Evolutionary conservation across 2,329 filamentous ascomycete species (phyloP).

Genomic region (Epichloe scottii): DNA sequence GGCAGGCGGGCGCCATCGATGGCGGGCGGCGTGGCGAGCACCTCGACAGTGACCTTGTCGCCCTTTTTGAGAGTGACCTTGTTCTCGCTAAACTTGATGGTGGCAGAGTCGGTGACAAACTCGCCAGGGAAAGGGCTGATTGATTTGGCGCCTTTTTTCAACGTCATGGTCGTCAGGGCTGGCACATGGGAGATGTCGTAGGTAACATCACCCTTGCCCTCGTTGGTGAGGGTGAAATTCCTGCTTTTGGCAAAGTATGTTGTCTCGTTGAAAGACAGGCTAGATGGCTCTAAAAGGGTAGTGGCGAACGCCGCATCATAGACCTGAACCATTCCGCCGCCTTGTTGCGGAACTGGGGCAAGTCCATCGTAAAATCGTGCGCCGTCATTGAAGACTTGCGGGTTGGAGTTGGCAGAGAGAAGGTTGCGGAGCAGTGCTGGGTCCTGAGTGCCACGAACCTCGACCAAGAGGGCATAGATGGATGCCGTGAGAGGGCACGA

Average conservation of each 20-base stretch:
- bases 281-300: slow-evolving; percentile 35
- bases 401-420: slow-evolving; percentile 27
- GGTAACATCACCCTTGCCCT: slow-evolving; percentile 31
- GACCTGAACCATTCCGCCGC: slow-evolving; percentile 31
- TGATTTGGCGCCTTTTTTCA: slow-evolving; percentile 16
- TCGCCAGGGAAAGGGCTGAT: slow-evolving; percentile 28
- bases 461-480: slow-evolving; percentile 25
- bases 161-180: slow-evolving; percentile 38
- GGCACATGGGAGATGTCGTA: slow-evolving; percentile 36
- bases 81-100: slow-evolving; percentile 2
- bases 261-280: slow-evolving; percentile 47
- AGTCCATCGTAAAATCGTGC: slow-evolving; percentile 18
- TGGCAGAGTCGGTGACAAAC: slow-evolving; percentile 24
- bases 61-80: background rate
- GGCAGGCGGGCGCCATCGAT: slow-evolving; percentile 21
- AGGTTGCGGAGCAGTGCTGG: slow-evolving; percentile 30
- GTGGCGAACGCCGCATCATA: slow-evolving; percentile 41
- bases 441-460: slow-evolving; percentile 30
- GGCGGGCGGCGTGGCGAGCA: slow-evolving; percentile 23
- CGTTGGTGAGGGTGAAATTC: slow-evolving; percentile 40
- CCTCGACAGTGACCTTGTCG: background rate
- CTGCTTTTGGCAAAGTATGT: slow-evolving; percentile 14
- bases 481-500: slow-evolving; percentile 30
- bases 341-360: slow-evolving; percentile 42
- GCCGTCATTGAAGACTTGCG: slow-evolving; percentile 29